Conservation (phyloP, 208 protist species). For the Acanthamoeba castellanii region DNA sequence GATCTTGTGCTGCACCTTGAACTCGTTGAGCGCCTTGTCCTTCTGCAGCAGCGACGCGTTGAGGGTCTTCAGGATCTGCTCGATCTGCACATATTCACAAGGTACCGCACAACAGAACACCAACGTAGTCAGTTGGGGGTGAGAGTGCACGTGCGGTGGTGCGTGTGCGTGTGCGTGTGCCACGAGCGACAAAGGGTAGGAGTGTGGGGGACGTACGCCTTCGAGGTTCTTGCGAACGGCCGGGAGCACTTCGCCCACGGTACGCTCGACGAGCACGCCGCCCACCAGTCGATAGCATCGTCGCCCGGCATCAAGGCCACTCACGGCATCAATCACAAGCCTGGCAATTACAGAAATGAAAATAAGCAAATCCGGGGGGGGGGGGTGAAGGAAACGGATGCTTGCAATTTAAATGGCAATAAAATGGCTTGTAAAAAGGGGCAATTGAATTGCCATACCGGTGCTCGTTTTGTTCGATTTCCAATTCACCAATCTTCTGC, state of each 20-base stretch:
- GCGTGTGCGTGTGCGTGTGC: neutral
- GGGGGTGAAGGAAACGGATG: neutral
- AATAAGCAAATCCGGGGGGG: neutral
- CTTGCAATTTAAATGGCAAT: neutral
- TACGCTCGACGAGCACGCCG: constrained; percentile 96
- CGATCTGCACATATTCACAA: constrained; percentile 7
- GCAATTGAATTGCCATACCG: constrained; percentile 59
- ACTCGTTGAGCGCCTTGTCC: constrained; percentile 45
- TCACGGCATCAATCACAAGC: constrained; percentile 93
- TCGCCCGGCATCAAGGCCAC: constrained; percentile 92
- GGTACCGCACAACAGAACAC: neutral
- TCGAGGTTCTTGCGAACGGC: constrained; percentile 93
- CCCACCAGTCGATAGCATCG: constrained; percentile 96
- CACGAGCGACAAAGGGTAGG: neutral
- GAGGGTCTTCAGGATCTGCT: constrained; percentile 53
- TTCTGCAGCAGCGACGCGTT: constrained; percentile 6
- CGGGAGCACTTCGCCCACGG: constrained; percentile 95
- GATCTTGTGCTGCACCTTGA: constrained; percentile 68
- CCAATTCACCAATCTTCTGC: constrained; percentile 90
- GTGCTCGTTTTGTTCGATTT: constrained; percentile 94
- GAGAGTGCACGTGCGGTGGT: neutral
- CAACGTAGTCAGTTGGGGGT: too few species aligned
- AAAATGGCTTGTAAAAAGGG: neutral
- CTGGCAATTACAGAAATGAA: constrained; percentile 77
- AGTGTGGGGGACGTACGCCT: neutral